Percentiles rank a stretch among this genome's conserved stretches.
These are phyloP conservation scores for Mycena sp. DNA, from an alignment of 1,284 basidiomycete species.

Conservation along the genomic window DNA sequence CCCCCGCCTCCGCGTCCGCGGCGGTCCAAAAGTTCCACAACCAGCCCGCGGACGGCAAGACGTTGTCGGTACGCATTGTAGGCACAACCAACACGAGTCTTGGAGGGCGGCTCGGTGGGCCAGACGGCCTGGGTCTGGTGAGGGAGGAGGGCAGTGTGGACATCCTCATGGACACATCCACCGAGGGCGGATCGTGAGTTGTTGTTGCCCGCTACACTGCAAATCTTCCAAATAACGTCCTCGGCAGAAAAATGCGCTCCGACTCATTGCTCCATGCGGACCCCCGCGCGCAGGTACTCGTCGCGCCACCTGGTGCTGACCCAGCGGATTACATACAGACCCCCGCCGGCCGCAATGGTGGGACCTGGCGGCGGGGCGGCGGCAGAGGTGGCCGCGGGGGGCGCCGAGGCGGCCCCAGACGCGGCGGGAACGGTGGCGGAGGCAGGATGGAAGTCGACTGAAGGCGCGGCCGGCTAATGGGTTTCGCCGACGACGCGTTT, in stretches of 20 bases:
- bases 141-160: conserved; percentile 76
- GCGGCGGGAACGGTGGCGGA: conserved; percentile 40
- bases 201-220: conserved; percentile 3
- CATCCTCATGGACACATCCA: conserved; percentile 65
- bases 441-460: conserved; percentile 53
- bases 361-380: conserved; percentile 47
- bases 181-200: conserved; percentile 64
- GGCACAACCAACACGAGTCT: conserved; percentile 61
- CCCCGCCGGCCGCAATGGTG: conserved; percentile 41
- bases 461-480: conserved; percentile 28
- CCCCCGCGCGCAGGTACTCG: conserved; percentile 72
- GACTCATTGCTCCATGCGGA: conserved; percentile 78
- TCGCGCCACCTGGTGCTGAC: conserved; percentile 75
- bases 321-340: conserved; percentile 61
- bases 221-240: conserved; percentile 5
- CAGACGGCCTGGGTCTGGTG: conserved; percentile 65
- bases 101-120: conserved; percentile 60
- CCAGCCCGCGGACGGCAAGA: conserved; percentile 84
- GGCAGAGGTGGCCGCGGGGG: conserved; percentile 48
- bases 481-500: conserved; percentile 21
- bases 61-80: conserved; percentile 71
- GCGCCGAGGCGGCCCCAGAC: conserved; percentile 43
- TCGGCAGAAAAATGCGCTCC: conserved; percentile 82
- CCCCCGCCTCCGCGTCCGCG: conserved; percentile 65
- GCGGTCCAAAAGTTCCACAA: conserved; percentile 82